These are phyloP conservation scores for Ascochyta viciae-villosae DNA, from an alignment of 2,329 filamentous ascomycete genomes.

Conservation along the genomic window DNA sequence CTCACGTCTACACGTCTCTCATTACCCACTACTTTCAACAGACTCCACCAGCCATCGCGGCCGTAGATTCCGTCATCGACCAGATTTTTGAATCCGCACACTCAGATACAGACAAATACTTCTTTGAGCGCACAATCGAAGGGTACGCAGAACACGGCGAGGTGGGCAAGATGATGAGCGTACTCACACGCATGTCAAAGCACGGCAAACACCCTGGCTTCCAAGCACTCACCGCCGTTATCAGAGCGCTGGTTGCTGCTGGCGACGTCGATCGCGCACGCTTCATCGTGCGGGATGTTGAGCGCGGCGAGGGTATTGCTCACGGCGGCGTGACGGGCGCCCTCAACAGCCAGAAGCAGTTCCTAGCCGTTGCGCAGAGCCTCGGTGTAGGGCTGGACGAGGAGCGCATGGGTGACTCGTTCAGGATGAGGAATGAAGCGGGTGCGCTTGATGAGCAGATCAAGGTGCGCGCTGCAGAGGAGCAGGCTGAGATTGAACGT, in stretches of 20 bases:
- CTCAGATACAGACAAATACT: slow-evolving; percentile 59
- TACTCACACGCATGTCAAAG: slow-evolving; percentile 49
- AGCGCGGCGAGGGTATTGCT: slow-evolving; percentile 40
- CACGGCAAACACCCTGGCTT: slow-evolving; percentile 53
- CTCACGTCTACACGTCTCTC: slow-evolving; percentile 78
- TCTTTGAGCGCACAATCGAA: slow-evolving; percentile 75
- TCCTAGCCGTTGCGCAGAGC: slow-evolving; percentile 21
- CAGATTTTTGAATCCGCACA: slow-evolving; percentile 47
- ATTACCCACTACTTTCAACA: slow-evolving; percentile 70
- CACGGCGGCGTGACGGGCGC: slow-evolving; percentile 29
- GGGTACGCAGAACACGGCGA: slow-evolving; percentile 67
- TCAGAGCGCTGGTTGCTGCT: slow-evolving; percentile 47
- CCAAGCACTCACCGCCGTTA: slow-evolving; percentile 48
- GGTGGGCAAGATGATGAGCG: slow-evolving; percentile 53
- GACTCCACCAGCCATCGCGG: slow-evolving; percentile 64
- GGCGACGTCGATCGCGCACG: slow-evolving; percentile 46
- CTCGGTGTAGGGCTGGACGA: slow-evolving; percentile 22
- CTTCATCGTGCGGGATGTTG: slow-evolving; percentile 49
- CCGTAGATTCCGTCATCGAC: slow-evolving; percentile 66
- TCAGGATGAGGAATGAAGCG: slow-evolving; percentile 6
- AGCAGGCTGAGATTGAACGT: slow-evolving; percentile 4
- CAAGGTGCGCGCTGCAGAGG: neutral
- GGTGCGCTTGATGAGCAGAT: slow-evolving; percentile 9
- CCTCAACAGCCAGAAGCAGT: slow-evolving; percentile 19
- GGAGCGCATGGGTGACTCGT: slow-evolving; percentile 20